phyloP scores from a whole-genome alignment of 1,284 basidiomycete species.

The Jaminaea rosea region DNA sequence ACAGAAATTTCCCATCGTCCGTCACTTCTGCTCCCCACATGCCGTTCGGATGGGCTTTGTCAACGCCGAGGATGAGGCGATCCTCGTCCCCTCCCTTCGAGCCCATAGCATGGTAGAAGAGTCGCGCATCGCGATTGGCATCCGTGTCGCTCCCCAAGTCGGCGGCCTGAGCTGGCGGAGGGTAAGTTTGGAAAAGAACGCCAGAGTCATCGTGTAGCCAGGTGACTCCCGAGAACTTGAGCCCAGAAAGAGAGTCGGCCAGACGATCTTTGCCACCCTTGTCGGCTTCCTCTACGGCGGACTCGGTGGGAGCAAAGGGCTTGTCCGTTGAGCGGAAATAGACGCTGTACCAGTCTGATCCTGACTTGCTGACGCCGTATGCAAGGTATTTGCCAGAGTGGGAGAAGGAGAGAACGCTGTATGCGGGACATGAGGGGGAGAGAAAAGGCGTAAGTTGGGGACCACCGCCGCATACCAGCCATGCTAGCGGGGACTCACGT shows the following conservation, averaged over 20 bases:
- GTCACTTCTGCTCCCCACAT: conserved; percentile 35
- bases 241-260: conserved; percentile 27
- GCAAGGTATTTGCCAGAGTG: conserved; percentile 37
- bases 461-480: neutral
- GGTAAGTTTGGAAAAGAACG: conserved; percentile 43
- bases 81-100: conserved; percentile 37
- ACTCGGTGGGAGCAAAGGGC: conserved; percentile 22
- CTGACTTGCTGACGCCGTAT: conserved; percentile 40
- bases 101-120: conserved; percentile 43
- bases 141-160: conserved; percentile 44
- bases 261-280: conserved; percentile 33
- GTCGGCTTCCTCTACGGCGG: conserved; percentile 15
- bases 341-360: conserved; percentile 40
- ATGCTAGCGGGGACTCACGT: too few relatives aligned
- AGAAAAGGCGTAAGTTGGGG: neutral
- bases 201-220: conserved; percentile 43
- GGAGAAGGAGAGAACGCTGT: conserved; percentile 24
- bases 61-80: conserved; percentile 34
- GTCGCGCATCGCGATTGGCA: conserved; percentile 37
- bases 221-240: conserved; percentile 36
- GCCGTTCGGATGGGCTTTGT: conserved; percentile 23
- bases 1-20: conserved; percentile 37
- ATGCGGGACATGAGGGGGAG: too few relatives aligned
- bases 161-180: conserved; percentile 10
- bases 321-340: conserved; percentile 33